Conservation (phyloP, 805 yeast species). For the Pichia deserticola region DNA sequence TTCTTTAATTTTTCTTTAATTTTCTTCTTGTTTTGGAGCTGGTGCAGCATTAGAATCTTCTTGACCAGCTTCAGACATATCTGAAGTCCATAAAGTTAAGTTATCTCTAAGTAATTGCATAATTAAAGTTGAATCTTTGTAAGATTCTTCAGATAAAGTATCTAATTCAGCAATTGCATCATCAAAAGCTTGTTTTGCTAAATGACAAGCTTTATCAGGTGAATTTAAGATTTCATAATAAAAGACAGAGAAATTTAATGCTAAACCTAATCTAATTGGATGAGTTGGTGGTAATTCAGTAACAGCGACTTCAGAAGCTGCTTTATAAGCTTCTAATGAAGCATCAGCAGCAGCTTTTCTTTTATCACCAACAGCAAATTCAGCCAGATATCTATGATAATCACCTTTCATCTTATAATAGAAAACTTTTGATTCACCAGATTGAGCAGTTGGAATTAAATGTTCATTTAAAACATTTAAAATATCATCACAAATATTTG, state of each 20-base stretch:
- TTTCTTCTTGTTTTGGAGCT: slow-evolving; percentile 16
- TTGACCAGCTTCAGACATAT: slow-evolving; percentile 76
- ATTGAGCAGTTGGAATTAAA: slow-evolving; percentile 87
- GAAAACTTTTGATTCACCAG: slow-evolving; percentile 97
- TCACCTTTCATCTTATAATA: slow-evolving; percentile 99
- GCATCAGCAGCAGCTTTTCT: slow-evolving; percentile 89
- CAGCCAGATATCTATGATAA: slow-evolving; percentile 98
- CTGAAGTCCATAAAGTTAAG: slow-evolving; percentile 96
- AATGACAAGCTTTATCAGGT: slow-evolving; percentile 97
- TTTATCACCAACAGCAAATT: slow-evolving; percentile 85
- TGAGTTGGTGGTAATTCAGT: slow-evolving; percentile 97
- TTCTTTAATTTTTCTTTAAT: slow-evolving; percentile 12
- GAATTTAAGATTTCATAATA: slow-evolving; percentile 97
- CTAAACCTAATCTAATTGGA: slow-evolving; percentile 96
- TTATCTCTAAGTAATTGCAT: slow-evolving; percentile 99
- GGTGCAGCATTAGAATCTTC: slow-evolving; percentile 32
- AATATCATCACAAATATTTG: slow-evolving; percentile 91
- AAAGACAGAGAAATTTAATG: slow-evolving; percentile 95
- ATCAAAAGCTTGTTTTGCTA: slow-evolving; percentile 98
- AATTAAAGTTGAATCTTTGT: slow-evolving; percentile 96
- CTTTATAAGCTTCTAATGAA: slow-evolving; percentile 88
- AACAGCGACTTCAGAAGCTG: slow-evolving; percentile 95
- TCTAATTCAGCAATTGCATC: slow-evolving; percentile 99
- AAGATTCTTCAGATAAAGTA: slow-evolving; percentile 94
- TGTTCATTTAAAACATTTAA: slow-evolving; percentile 80